Conservation (phyloP, 2,329 filamentous ascomycete genomes). For the Colletotrichum australisinense region DNA sequence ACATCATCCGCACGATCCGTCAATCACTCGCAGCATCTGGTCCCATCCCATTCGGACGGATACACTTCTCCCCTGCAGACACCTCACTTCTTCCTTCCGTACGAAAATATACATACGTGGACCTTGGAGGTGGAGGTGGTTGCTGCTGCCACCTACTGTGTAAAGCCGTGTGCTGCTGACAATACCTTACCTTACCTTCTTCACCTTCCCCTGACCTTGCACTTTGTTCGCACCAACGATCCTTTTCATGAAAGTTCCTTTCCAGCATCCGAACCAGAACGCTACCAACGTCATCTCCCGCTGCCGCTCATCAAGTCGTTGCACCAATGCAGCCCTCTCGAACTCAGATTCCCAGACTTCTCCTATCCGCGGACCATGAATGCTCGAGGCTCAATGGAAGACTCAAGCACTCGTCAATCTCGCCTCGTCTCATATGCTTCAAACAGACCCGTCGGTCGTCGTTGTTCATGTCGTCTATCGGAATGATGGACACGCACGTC, state of each 20-base stretch:
- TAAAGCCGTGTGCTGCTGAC: background rate
- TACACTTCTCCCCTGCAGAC: too few species aligned
- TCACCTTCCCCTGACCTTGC: constrained; percentile 16
- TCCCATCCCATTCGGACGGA: too few species aligned
- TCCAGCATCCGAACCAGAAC: constrained; percentile 18
- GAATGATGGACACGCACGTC: constrained; percentile 24
- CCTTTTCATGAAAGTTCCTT: constrained; percentile 24
- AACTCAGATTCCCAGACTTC: background rate
- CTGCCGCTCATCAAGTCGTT: constrained; percentile 17
- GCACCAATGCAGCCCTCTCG: background rate
- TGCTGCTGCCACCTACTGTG: background rate
- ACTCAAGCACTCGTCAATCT: background rate
- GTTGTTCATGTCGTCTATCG: background rate
- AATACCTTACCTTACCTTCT: background rate
- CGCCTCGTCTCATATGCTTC: constrained; percentile 15
- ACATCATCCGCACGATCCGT: background rate
- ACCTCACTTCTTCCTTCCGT: background rate
- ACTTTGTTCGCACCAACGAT: constrained; percentile 12
- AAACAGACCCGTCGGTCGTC: constrained; percentile 16
- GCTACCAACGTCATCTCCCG: constrained; percentile 26
- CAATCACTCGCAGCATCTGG: background rate
- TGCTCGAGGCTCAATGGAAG: background rate
- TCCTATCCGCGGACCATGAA: background rate
- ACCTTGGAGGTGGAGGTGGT: background rate
- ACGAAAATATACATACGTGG: background rate